These are phyloP conservation scores for Purpureocillium takamizusanense DNA, from an alignment of 2,329 filamentous ascomycete species.

Conservation along the genomic window DNA sequence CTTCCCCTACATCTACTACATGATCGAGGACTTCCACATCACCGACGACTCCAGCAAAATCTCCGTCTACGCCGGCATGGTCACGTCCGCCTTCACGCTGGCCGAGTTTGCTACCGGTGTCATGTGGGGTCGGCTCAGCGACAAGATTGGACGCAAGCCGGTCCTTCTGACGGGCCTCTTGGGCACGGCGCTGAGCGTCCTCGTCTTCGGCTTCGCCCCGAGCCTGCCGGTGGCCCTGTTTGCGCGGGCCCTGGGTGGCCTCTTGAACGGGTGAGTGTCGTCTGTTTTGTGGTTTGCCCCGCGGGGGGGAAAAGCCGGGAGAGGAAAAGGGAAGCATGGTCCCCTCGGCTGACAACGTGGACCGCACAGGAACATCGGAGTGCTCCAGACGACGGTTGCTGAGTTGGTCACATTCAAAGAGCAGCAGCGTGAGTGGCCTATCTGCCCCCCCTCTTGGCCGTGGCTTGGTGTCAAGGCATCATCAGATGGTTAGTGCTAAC, in stretches of 20 bases:
- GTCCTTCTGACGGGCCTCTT: slow-evolving; percentile 82
- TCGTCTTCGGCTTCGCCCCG: slow-evolving; percentile 83
- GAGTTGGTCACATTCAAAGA: slow-evolving; percentile 89
- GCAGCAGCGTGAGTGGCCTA: slow-evolving; percentile 64
- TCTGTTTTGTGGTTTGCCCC: no score
- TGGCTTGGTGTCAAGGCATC: background rate
- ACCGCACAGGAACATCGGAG: slow-evolving; percentile 70
- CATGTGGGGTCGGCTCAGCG: slow-evolving; percentile 88
- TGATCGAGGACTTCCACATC: slow-evolving; percentile 87
- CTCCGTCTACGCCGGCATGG: slow-evolving; percentile 88
- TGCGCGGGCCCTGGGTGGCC: slow-evolving; percentile 78
- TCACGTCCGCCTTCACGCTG: slow-evolving; percentile 92
- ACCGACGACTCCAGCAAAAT: slow-evolving; percentile 72
- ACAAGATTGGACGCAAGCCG: slow-evolving; percentile 85
- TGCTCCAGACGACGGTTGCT: slow-evolving; percentile 88
- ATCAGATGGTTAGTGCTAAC: slow-evolving; percentile 14
- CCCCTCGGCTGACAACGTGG: background rate
- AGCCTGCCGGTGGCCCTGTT: slow-evolving; percentile 76
- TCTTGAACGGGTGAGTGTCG: slow-evolving; percentile 76
- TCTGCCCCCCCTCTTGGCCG: background rate
- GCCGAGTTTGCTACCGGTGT: slow-evolving; percentile 90
- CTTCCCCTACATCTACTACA: slow-evolving; percentile 96
- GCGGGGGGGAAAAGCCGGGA: no score
- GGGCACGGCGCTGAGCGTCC: slow-evolving; percentile 86
- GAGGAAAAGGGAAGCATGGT: no score